Evolutionary conservation across 768 basidiomycete species (phyloP).

Genomic region (Imleria badia): DNA sequence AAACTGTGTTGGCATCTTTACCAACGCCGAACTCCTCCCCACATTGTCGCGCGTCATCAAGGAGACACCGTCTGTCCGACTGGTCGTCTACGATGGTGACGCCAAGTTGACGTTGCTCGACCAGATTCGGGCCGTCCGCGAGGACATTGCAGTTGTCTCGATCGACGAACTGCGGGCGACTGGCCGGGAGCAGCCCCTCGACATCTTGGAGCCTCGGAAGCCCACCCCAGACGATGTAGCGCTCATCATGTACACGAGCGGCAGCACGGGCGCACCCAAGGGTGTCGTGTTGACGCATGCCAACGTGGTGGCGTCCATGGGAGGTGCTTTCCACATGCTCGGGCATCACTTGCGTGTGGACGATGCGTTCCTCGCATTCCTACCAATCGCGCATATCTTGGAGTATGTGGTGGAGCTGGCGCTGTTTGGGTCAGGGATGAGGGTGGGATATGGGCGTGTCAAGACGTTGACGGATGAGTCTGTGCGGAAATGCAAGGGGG

Average conservation of each 20-base stretch:
- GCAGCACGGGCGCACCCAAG: conserved; percentile 92
- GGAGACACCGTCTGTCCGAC: conserved; percentile 71
- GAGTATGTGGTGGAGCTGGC: too few species aligned
- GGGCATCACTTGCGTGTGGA: conserved; percentile 44
- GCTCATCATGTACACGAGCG: conserved; percentile 85
- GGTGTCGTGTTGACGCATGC: conserved; percentile 87
- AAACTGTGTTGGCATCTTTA: conserved; percentile 80
- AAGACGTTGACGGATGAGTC: conserved; percentile 95
- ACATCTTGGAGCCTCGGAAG: conserved; percentile 47
- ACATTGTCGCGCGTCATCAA: conserved; percentile 70
- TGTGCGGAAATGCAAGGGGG: conserved; percentile 87
- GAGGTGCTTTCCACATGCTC: conserved; percentile 71
- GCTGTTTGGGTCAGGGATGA: conserved; percentile 75
- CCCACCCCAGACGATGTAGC: conserved; percentile 54
- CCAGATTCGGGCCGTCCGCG: conserved; percentile 53
- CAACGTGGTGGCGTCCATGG: conserved; percentile 84
- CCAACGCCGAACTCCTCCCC: conserved; percentile 87
- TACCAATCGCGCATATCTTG: conserved; percentile 94
- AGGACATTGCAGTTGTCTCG: conserved; percentile 57
- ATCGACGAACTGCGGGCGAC: conserved; percentile 69
- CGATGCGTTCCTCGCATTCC: conserved; percentile 74
- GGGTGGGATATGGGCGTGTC: conserved; percentile 85
- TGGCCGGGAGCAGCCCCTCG: conserved; percentile 57
- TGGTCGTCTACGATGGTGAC: conserved; percentile 86
- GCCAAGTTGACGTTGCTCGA: conserved; percentile 52